Evolutionary conservation across 1,284 basidiomycete genomes (phyloP).

Genomic region (Tremellales sp.): DNA sequence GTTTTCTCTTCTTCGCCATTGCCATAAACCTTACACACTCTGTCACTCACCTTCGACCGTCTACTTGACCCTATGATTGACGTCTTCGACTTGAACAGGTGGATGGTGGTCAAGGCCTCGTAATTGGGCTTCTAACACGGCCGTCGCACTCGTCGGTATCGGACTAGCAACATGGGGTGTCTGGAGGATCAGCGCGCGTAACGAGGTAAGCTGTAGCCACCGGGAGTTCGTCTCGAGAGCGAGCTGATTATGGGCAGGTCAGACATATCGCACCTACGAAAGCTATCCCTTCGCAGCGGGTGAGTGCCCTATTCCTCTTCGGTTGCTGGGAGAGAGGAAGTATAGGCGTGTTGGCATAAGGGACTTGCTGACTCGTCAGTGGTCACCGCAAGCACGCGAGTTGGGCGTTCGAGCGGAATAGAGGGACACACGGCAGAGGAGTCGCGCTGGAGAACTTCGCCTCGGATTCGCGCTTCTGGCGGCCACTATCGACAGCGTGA

Average conservation of each 20-base stretch:
- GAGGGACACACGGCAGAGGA: no score
- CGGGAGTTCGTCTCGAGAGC: not conserved
- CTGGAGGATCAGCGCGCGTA: constrained; percentile 52
- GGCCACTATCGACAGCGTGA: no score
- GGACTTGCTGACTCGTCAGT: constrained; percentile 11
- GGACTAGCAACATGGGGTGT: constrained; percentile 50
- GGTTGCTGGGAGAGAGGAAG: no score
- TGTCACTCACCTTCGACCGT: not conserved
- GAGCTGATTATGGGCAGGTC: constrained; percentile 19
- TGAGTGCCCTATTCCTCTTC: no score
- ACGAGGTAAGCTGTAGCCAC: constrained; percentile 49
- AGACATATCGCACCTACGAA: constrained; percentile 50
- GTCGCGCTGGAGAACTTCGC: no score
- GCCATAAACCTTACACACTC: not conserved
- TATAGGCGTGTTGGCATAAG: not conserved
- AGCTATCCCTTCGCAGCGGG: constrained; percentile 49
- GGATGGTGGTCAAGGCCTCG: constrained; percentile 57
- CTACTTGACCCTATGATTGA: not conserved
- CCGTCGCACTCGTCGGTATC: constrained; percentile 50
- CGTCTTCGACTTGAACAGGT: constrained; percentile 44
- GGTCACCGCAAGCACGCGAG: constrained; percentile 40
- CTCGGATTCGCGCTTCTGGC: no score
- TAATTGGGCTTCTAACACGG: constrained; percentile 56
- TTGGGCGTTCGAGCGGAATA: constrained; percentile 31
- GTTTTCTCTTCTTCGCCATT: no score